Evolutionary conservation across 164 flowering plant species (phyloP).

Genomic region (Chloranthus sessilifolius): DNA sequence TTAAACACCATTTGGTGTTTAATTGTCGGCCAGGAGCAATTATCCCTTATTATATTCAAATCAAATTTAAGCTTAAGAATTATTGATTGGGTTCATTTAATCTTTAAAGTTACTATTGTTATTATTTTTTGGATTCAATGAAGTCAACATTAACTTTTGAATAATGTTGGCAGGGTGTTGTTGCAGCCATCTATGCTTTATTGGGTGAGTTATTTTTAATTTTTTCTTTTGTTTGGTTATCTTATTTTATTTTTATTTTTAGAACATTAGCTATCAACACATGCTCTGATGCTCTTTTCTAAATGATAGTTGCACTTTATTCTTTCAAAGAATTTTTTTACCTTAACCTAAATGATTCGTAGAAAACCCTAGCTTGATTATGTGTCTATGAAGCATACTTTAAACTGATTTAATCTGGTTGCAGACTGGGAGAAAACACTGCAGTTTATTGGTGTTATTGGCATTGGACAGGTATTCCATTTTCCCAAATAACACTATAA

Average conservation of each 20-base stretch:
- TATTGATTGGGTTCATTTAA: too few relatives aligned
- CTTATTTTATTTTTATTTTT: neutral
- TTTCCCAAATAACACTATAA: too few relatives aligned
- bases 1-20: too few relatives aligned
- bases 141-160: too few relatives aligned
- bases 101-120: too few relatives aligned
- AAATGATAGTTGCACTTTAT: neutral
- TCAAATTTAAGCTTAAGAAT: too few relatives aligned
- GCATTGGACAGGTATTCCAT: slow-evolving; percentile 68
- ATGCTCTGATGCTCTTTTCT: neutral
- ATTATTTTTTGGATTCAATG: too few relatives aligned
- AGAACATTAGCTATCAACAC: neutral
- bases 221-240: neutral
- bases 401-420: too few relatives aligned
- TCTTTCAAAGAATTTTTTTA: neutral
- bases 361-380: too few relatives aligned
- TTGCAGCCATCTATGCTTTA: slow-evolving; percentile 58
- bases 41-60: too few relatives aligned
- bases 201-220: slow-evolving; percentile 40
- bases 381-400: too few relatives aligned
- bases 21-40: too few relatives aligned
- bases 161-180: slow-evolving; percentile 58
- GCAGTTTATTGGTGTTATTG: slow-evolving; percentile 66
- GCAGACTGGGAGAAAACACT: slow-evolving; percentile 94
- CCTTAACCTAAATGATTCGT: neutral